A percentile compares a stretch with the other conserved stretches of the same genome.
Evolutionary conservation across 148 eudicot genomes (phyloP).

Genomic region (Pharnaceum exiguum): DNA sequence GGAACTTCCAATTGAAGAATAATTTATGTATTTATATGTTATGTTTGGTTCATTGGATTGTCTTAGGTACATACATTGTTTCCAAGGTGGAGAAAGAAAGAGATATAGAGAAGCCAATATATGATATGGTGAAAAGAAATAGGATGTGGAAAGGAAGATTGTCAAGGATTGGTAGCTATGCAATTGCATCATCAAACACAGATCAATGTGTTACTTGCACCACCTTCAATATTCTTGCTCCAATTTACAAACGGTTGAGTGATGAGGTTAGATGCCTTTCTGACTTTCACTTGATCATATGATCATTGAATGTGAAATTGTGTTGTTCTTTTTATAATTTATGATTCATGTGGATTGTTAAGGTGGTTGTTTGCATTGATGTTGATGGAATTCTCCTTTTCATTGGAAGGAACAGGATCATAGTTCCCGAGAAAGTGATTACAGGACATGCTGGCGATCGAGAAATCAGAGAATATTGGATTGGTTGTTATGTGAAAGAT

Average conservation of each 20-base stretch:
- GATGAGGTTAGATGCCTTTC: conserved; percentile 41
- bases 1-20: conserved; percentile 1
- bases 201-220: conserved; percentile 86
- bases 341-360: background rate
- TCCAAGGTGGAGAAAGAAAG: conserved; percentile 20
- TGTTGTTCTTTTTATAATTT: background rate
- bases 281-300: background rate
- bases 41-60: background rate
- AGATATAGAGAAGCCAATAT: conserved; percentile 4
- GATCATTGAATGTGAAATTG: background rate
- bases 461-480: conserved; percentile 87
- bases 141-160: conserved; percentile 38
- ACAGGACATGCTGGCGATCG: conserved; percentile 63
- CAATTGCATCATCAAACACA: conserved; percentile 52
- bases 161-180: conserved; percentile 60
- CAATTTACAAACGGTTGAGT: conserved; percentile 79
- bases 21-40: background rate
- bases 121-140: conserved; percentile 49
- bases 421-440: conserved; percentile 72
- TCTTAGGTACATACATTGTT: conserved; percentile 3
- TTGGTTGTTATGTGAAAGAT: conserved; percentile 83
- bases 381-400: conserved; percentile 13
- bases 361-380: conserved; percentile 1
- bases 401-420: conserved; percentile 54
- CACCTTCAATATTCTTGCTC: conserved; percentile 95